These are phyloP conservation scores for Fusarium sp. DNA, from an alignment of 2,329 filamentous ascomycete species.

Conservation along the genomic window DNA sequence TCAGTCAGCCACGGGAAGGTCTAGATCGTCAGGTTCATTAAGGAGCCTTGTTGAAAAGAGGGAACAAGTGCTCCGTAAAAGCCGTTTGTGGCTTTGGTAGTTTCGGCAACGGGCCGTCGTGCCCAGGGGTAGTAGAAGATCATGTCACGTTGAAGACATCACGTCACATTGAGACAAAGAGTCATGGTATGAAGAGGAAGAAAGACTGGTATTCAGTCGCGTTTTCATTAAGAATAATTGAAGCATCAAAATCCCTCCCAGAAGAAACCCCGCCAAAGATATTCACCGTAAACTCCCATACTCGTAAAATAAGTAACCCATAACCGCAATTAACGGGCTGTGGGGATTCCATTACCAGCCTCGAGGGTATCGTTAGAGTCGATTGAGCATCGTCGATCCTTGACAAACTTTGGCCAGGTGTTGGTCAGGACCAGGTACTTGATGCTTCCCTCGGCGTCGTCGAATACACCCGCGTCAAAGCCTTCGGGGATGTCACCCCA, in stretches of 20 bases:
- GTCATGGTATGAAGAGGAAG: not conserved
- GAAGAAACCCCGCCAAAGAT: not conserved
- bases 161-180: not conserved
- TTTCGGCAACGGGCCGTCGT: constrained; percentile 15
- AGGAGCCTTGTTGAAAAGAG: not conserved
- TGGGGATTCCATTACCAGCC: constrained; percentile 28
- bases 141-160: not conserved
- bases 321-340: not conserved
- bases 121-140: constrained; percentile 2
- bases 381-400: constrained; percentile 52
- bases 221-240: constrained; percentile 26
- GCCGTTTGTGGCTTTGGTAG: constrained; percentile 3
- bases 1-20: constrained; percentile 2
- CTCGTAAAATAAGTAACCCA: constrained; percentile 1
- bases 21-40: not conserved
- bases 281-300: constrained; percentile 31
- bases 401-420: constrained; percentile 74
- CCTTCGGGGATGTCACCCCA: constrained; percentile 60
- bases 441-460: constrained; percentile 69
- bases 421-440: constrained; percentile 77
- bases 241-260: constrained; percentile 17
- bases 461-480: constrained; percentile 69
- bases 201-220: constrained; percentile 23
- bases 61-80: not conserved
- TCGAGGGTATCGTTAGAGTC: constrained; percentile 45